Evolutionary conservation across 164 flowering plant genomes (phyloP), one percentile per base, ranked within the genome.

Genomic region (Houttuynia cordata): DNA sequence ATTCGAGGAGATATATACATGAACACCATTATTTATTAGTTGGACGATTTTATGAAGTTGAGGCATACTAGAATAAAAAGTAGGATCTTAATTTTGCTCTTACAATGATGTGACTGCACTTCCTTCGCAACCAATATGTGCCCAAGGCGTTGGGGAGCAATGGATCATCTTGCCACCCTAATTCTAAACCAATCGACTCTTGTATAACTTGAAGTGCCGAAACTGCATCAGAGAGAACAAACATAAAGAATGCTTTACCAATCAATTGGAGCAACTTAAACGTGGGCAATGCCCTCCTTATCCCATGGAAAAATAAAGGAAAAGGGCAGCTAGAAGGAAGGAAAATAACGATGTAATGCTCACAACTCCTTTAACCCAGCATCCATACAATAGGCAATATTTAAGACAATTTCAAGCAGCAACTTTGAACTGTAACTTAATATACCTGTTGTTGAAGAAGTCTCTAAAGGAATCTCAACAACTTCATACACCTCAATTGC

Each of bases 131-230:
- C 63, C 74, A 49, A 89, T 73, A 63, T 76, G 85, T 60, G 85
- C 76, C 97, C 97, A 89, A 56, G 78, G 72, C 22, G 63, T 70
- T 17, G 97, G 97, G 63, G 74, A 81, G 75, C 97, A 89, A n/a
- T 6, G 97, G 97, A 73, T 89, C 97, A 62, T 87, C 94, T 73
- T 85, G 63, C 97, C 97, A 89, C 51, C 80, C 90, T 47, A 89
- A 71, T 75, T 89, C 85, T 34, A 81, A 61, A 30, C 88, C 90
- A 24, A 82, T 74, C 4, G 77, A 83, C 58, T 85, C 82, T 62
- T 85, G 81, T 64, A 89, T 89, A 67, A 87, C 88, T 69, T 82
- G 79, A 67, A 89, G 90, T 22, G 97, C 94, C 20, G 94, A 89
- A 62, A 85, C 97, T 89, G 83, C 66, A 79, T 25, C 41, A 42